These are phyloP conservation scores for Phaeophleospora eucalypticola DNA, from an alignment of 2,329 filamentous ascomycete species.

Conservation along the genomic window DNA sequence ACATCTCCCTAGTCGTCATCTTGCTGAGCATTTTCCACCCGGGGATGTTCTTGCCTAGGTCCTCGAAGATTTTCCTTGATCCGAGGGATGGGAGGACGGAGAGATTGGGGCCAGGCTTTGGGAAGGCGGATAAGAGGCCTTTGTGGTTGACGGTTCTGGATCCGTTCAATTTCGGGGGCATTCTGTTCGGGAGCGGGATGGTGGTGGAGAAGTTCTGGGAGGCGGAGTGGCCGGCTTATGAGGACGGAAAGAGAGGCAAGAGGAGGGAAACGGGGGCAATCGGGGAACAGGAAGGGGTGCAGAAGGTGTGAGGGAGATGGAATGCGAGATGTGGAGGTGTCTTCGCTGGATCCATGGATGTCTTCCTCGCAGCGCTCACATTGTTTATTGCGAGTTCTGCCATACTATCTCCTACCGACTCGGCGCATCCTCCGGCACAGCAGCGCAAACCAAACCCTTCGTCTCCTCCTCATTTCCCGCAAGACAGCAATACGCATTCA, in stretches of 20 bases:
- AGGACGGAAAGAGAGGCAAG: background rate
- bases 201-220: slow-evolving; percentile 26
- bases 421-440: too few species aligned
- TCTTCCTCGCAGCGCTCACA: background rate
- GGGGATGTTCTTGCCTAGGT: slow-evolving; percentile 46
- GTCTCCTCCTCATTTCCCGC: background rate
- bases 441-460: background rate
- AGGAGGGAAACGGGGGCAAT: background rate
- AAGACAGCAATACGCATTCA: slow-evolving; percentile 2
- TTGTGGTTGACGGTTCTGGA: slow-evolving; percentile 26
- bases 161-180: slow-evolving; percentile 28
- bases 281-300: background rate
- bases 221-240: slow-evolving; percentile 20
- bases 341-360: background rate
- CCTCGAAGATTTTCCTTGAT: slow-evolving; percentile 49
- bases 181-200: slow-evolving; percentile 24
- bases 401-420: background rate
- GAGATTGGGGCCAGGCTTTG: slow-evolving; percentile 28
- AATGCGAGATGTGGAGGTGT: background rate
- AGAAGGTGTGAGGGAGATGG: background rate
- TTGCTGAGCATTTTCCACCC: slow-evolving; percentile 52
- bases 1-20: slow-evolving; percentile 51
- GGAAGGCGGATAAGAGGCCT: slow-evolving; percentile 25
- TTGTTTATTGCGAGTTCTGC: background rate
- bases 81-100: slow-evolving; percentile 50